Evolutionary conservation across 2,329 filamentous ascomycete species (phyloP).

Genomic region (Sphaceloma murrayae): DNA sequence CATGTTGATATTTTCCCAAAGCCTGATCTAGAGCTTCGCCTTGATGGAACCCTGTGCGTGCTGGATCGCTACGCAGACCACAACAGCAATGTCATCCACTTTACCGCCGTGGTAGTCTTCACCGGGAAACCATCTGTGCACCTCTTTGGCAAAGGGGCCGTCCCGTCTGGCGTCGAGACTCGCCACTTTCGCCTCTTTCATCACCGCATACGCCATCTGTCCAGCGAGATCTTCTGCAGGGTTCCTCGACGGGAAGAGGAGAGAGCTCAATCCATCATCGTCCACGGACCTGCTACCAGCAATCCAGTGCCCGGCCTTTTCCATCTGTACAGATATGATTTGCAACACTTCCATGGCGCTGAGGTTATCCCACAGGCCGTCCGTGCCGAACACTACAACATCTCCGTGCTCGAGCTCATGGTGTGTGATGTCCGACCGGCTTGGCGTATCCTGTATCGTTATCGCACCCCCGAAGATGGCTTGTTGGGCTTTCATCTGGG

Average conservation of each 20-base stretch:
- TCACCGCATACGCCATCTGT: constrained; percentile 67
- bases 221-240: constrained; percentile 54
- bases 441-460: constrained; percentile 66
- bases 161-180: constrained; percentile 73
- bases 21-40: too few relatives aligned
- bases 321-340: constrained; percentile 62
- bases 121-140: constrained; percentile 74
- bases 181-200: constrained; percentile 71
- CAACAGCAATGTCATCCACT: constrained; percentile 86
- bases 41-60: too few relatives aligned
- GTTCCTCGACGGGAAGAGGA: constrained; percentile 17
- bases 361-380: constrained; percentile 93
- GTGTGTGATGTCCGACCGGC: constrained; percentile 70
- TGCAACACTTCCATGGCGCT: constrained; percentile 81
- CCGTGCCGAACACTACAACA: constrained; percentile 84
- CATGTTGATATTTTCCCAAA: too few relatives aligned
- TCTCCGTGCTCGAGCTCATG: constrained; percentile 79
- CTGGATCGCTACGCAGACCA: constrained; percentile 69
- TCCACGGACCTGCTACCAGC: constrained; percentile 13
- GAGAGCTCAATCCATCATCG: constrained; percentile 10
- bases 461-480: constrained; percentile 67
- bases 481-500: constrained; percentile 67
- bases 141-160: constrained; percentile 90
- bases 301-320: constrained; percentile 35
- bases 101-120: constrained; percentile 90